Evolutionary conservation across 2,329 filamentous ascomycete genomes (phyloP).

Genomic region (Beauveria caledonica): DNA sequence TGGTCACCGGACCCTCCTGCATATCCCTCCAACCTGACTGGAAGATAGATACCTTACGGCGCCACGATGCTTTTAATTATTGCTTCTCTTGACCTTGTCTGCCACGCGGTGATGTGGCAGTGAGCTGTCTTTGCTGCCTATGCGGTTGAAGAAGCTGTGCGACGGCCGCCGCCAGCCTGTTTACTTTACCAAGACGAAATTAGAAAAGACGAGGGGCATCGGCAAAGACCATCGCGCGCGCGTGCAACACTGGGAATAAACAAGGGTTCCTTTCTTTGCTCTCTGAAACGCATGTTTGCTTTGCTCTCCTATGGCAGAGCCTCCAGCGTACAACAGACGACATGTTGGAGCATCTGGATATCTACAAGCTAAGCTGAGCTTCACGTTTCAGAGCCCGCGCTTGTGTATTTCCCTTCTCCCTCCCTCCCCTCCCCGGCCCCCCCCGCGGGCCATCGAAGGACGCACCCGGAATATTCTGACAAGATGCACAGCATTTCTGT

Average conservation of each 20-base stretch:
- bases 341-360: background rate
- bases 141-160: background rate
- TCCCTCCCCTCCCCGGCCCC: background rate
- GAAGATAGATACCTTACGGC: background rate
- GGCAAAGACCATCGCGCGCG: background rate
- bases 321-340: background rate
- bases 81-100: background rate
- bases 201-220: background rate
- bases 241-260: background rate
- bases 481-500: conserved; percentile 11
- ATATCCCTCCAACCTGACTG: conserved; percentile 2
- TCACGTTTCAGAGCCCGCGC: conserved; percentile 4
- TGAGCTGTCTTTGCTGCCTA: conserved; percentile 3
- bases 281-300: conserved; percentile 2
- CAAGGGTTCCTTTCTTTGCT: background rate
- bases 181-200: background rate
- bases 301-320: background rate
- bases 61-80: background rate
- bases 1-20: conserved; percentile 11
- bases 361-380: background rate
- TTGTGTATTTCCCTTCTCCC: background rate
- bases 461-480: conserved; percentile 10
- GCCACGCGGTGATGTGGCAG: background rate
- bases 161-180: background rate
- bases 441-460: conserved; percentile 9